A percentile compares a stretch with the other conserved stretches of the same genome.
phyloP scores from a whole-genome alignment of 2,329 filamentous ascomycete genomes.

The Immersiporthe knoxdaviesiana region DNA sequence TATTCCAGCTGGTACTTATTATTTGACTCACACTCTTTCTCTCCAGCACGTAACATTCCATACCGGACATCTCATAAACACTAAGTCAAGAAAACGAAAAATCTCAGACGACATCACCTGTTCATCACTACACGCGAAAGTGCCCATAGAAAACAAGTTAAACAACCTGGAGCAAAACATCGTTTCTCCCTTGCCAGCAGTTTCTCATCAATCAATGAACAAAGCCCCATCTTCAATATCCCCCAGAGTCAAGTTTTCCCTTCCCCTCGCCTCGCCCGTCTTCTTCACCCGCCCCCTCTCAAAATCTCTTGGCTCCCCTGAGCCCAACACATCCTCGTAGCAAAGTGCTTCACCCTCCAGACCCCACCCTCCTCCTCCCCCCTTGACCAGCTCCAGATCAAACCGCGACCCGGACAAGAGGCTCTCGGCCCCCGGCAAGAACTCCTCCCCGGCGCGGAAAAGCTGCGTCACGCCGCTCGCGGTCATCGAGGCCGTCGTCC shows the following conservation, averaged over 20 bases:
- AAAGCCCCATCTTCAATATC: neutral
- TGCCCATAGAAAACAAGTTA: neutral
- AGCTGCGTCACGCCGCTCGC: slow-evolving; percentile 9
- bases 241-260: too few species aligned
- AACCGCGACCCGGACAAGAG: slow-evolving; percentile 9
- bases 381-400: slow-evolving; percentile 8
- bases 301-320: neutral
- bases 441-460: slow-evolving; percentile 11
- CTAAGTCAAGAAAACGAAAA: neutral
- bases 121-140: neutral
- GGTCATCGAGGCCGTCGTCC: slow-evolving; percentile 37
- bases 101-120: neutral
- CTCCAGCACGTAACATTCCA: neutral
- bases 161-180: neutral
- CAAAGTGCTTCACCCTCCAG: slow-evolving; percentile 9
- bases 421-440: neutral
- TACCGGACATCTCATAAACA: neutral
- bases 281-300: neutral
- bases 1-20: neutral
- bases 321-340: neutral
- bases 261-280: neutral
- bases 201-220: neutral
- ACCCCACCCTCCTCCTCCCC: neutral
- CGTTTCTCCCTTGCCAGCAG: neutral
- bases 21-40: neutral